A percentile compares a stretch with the other conserved stretches of the same genome.
phyloP scores from a whole-genome alignment of 768 basidiomycete genomes.

The Phlebiopsis gigantea region DNA sequence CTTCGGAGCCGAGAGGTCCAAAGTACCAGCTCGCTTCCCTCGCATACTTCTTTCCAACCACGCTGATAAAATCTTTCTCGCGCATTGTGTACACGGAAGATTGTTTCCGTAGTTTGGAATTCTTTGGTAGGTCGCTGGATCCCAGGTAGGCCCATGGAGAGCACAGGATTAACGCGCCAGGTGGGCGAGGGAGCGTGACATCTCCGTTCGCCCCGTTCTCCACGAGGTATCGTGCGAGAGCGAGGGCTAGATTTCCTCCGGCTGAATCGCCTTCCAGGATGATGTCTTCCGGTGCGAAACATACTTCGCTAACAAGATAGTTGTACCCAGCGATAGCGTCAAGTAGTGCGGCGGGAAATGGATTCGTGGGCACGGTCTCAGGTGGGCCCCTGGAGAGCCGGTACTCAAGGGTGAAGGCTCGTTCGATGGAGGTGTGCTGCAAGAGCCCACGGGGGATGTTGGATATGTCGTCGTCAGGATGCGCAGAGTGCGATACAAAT shows the following conservation, averaged over 20 bases:
- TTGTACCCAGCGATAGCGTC: conserved; percentile 67
- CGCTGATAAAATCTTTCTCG: conserved; percentile 2
- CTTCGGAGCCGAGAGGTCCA: conserved; percentile 3
- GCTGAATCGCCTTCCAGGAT: conserved; percentile 68
- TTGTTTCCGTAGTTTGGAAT: conserved; percentile 26
- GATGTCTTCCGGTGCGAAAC: conserved; percentile 52
- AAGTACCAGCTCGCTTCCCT: background rate
- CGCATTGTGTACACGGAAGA: conserved; percentile 26
- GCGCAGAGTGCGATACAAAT: conserved; percentile 48
- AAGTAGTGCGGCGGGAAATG: conserved; percentile 67
- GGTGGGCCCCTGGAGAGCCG: conserved; percentile 51
- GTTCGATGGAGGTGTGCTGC: conserved; percentile 29
- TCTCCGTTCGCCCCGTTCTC: conserved; percentile 28
- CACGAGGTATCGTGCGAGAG: conserved; percentile 53
- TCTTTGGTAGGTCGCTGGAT: conserved; percentile 20
- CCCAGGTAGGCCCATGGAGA: conserved; percentile 56
- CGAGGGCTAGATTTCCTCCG: conserved; percentile 62
- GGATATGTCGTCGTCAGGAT: conserved; percentile 43
- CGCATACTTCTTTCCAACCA: background rate
- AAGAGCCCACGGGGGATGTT: conserved; percentile 45
- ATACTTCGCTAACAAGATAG: conserved; percentile 52
- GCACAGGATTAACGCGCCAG: conserved; percentile 45
- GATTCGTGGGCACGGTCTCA: conserved; percentile 31
- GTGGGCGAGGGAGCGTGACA: conserved; percentile 31
- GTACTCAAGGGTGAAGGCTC: conserved; percentile 61